phyloP scores from a whole-genome alignment of 495 filamentous ascomycete species.

The Cercophora sp. region DNA sequence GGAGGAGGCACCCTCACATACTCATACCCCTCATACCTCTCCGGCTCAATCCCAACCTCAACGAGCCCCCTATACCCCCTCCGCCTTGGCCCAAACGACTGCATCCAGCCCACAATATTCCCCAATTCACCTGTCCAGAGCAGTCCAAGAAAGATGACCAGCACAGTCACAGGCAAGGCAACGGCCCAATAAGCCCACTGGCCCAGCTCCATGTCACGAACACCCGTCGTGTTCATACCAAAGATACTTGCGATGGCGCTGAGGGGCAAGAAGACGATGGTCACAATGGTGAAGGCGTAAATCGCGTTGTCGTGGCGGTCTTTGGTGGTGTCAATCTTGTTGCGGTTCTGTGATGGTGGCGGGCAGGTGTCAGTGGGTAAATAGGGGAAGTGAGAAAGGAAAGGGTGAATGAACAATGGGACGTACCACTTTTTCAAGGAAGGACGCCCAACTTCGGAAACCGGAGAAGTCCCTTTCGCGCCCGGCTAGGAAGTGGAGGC shows the following conservation, averaged over 20 bases:
- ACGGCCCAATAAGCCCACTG: constrained; percentile 50
- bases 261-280: constrained; percentile 58
- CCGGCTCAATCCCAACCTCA: no score
- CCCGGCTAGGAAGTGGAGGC: background rate
- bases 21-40: no score
- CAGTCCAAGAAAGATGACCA: constrained; percentile 35
- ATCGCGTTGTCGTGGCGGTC: constrained; percentile 47
- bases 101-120: background rate
- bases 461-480: background rate
- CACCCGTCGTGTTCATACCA: constrained; percentile 55
- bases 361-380: no score
- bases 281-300: constrained; percentile 59
- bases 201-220: constrained; percentile 43
- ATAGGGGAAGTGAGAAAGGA: background rate
- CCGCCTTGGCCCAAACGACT: background rate
- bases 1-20: no score
- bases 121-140: constrained; percentile 29
- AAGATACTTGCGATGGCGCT: constrained; percentile 61
- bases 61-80: background rate
- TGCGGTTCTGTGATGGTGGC: constrained; percentile 25
- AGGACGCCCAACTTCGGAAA: background rate
- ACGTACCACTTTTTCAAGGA: constrained; percentile 1
- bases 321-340: constrained; percentile 36
- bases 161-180: constrained; percentile 41
- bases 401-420: background rate